Base-by-base conservation (phyloP, 192 early-diverging fungal species). In the Coemansia sp. region DNA sequence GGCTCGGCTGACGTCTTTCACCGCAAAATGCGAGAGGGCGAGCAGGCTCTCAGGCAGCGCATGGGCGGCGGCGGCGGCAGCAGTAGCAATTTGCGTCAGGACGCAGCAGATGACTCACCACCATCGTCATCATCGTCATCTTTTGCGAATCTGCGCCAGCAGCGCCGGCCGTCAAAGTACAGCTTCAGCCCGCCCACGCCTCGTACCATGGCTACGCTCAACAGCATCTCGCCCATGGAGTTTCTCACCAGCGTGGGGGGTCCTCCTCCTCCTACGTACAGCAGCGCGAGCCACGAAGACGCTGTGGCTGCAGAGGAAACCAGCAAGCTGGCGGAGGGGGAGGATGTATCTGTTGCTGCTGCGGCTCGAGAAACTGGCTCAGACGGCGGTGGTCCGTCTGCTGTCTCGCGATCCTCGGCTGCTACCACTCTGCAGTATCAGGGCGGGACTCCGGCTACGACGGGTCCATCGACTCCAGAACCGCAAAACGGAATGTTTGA, bases 141-240 rank as follows among this genome's bases (percentile, higher is more conserved):
- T n/a, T n/a, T n/a, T n/a, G 39, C 45, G 32, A 15, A 19, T 14
- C 14, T 31, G 6, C 25, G 59, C n/a, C n/a, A n/a, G 0, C 36
- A 25, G 27, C 40, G 64, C 22, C 38, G 76, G 3, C 60, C 24
- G 9, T 65, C 71, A 15, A 77, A 82, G 47, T 85, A 78, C 46
- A 62, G 47, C 35, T 81, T 85, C 31, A 80, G 70, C 19, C 74
- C 83, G 49, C 83, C 79, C 10, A 85, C 83, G 17, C 83, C 83
- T 12, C 65, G 78, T 46, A 81, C 83, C 11, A 74, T 85, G 77
- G 74, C 65, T 27, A 67, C 66, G 24, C 77, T 85, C 42, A 75
- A 78, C 68, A 68, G 70, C 40, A 76, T 85, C n/a, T 85, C 83
- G 37, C 83, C 83, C 14, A 37, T 81, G 39, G 83, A 85, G 64